Evolutionary conservation across 768 basidiomycete species (phyloP).

Genomic region (Gyrodon lividus): DNA sequence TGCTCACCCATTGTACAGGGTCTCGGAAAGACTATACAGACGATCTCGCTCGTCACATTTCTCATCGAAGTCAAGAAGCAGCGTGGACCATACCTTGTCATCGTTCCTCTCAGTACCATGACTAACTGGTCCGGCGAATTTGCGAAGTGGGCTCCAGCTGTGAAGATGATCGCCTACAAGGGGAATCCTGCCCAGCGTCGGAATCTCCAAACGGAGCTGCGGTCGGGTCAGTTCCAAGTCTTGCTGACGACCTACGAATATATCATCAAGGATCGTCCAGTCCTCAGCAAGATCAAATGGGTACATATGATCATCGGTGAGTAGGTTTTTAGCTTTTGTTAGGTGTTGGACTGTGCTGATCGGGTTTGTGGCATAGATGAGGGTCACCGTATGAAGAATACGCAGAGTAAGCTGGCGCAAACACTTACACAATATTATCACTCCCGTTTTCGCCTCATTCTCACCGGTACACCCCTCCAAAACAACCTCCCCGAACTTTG

Average conservation of each 20-base stretch:
- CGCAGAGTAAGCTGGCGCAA: conserved; percentile 82
- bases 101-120: conserved; percentile 94
- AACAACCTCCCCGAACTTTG: conserved; percentile 97
- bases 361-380: conserved; percentile 55
- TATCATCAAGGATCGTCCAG: conserved; percentile 94
- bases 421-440: conserved; percentile 92
- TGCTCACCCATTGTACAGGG: conserved; percentile 48
- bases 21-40: conserved; percentile 94
- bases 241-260: conserved; percentile 95
- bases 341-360: not conserved
- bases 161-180: conserved; percentile 83
- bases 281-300: conserved; percentile 91
- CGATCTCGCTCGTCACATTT: conserved; percentile 93
- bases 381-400: conserved; percentile 98
- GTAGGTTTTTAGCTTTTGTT: conserved; percentile 13
- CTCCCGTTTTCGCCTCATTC: conserved; percentile 88
- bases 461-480: conserved; percentile 94
- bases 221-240: conserved; percentile 85
- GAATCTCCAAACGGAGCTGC: conserved; percentile 72
- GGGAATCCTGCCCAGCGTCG: conserved; percentile 86
- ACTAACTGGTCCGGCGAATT: conserved; percentile 98
- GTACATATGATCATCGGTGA: conserved; percentile 94
- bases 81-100: conserved; percentile 92
- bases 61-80: conserved; percentile 89
- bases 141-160: conserved; percentile 91